These are phyloP conservation scores for Apostasia shenzhenica DNA, from an alignment of 106 monocot species.

Conservation along the genomic window DNA sequence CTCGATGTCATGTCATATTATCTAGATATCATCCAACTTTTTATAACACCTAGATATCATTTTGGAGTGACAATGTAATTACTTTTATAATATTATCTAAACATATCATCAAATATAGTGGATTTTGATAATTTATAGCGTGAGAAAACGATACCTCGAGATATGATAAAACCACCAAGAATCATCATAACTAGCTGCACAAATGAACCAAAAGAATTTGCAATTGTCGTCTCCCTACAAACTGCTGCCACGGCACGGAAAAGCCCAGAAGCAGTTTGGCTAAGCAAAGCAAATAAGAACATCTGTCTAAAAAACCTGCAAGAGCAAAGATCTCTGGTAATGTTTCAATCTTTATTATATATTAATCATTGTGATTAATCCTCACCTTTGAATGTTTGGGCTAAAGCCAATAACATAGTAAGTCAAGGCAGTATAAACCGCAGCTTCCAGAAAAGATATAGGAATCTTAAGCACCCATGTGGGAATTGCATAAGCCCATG, in stretches of 20 bases:
- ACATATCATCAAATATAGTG: too few relatives aligned
- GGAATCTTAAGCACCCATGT: constrained; percentile 52
- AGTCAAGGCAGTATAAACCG: constrained; percentile 15
- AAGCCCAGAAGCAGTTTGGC: constrained; percentile 44
- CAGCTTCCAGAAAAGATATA: constrained; percentile 26
- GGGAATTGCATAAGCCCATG: constrained; percentile 46
- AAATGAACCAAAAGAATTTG: constrained; percentile 42
- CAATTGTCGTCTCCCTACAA: constrained; percentile 29
- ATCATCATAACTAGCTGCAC: constrained; percentile 36
- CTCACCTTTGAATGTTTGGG: constrained; percentile 35
- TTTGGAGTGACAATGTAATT: too few relatives aligned
- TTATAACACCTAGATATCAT: too few relatives aligned
- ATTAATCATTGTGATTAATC: not conserved
- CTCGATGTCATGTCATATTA: too few relatives aligned
- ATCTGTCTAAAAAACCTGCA: constrained; percentile 59
- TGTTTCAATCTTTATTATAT: not conserved
- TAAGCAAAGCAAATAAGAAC: constrained; percentile 21
- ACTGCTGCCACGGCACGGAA: constrained; percentile 51
- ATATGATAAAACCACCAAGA: constrained; percentile 26
- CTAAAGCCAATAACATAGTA: constrained; percentile 48
- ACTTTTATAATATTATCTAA: too few relatives aligned
- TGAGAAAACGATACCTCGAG: not conserved
- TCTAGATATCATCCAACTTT: too few relatives aligned
- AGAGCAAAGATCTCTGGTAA: not conserved
- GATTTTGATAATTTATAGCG: too few relatives aligned